phyloP scores from a whole-genome alignment of 768 basidiomycete genomes.

The Termitomyces sp. region DNA sequence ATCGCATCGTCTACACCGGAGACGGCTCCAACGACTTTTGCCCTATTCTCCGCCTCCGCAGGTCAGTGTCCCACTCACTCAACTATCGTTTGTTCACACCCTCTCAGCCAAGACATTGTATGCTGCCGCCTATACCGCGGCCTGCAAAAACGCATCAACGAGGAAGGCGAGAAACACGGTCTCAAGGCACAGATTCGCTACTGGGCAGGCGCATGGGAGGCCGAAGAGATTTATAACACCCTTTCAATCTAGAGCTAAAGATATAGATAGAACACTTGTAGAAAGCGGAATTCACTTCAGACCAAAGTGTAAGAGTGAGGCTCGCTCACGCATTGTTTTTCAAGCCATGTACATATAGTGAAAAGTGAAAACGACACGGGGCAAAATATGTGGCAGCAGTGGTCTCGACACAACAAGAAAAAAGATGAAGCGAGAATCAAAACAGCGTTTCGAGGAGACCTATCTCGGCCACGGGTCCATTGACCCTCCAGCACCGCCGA shows the following conservation, averaged over 20 bases:
- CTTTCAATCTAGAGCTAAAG: conserved; percentile 24
- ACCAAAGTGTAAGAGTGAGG: conserved; percentile 8
- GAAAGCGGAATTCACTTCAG: neutral
- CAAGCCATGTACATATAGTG: conserved; percentile 2
- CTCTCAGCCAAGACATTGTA: conserved; percentile 69
- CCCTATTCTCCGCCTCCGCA: conserved; percentile 76
- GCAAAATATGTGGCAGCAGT: conserved; percentile 4
- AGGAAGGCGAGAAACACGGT: conserved; percentile 60
- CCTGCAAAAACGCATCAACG: conserved; percentile 70
- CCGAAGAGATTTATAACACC: conserved; percentile 72
- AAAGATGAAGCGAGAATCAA: conserved; percentile 4
- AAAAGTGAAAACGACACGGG: neutral
- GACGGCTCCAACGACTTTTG: conserved; percentile 97
- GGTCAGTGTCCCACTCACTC: conserved; percentile 32
- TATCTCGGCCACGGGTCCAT: conserved; percentile 78
- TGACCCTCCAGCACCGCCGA: conserved; percentile 7
- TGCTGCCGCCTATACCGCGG: conserved; percentile 78
- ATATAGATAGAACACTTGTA: neutral
- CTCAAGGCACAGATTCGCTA: conserved; percentile 71
- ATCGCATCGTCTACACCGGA: conserved; percentile 85
- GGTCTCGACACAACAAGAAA: too few relatives aligned
- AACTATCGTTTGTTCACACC: neutral
- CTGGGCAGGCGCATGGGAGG: conserved; percentile 96
- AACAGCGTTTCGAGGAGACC: conserved; percentile 13
- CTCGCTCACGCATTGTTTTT: conserved; percentile 18